Evolutionary conservation across 768 basidiomycete species (phyloP), one percentile per base, ranked within the genome.

Genomic region (Coprinopsis marcescibilis): DNA sequence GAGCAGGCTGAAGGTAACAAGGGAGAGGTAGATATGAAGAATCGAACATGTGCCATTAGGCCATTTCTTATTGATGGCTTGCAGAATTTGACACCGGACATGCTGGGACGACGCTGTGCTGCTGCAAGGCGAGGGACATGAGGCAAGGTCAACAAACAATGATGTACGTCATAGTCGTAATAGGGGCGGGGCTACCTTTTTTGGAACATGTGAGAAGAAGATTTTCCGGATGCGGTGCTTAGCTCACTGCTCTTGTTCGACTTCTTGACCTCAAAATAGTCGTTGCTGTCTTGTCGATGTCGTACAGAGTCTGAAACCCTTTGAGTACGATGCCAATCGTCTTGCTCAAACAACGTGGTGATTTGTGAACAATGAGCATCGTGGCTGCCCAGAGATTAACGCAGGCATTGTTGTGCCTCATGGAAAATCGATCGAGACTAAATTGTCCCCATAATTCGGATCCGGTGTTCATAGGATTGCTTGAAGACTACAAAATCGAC

Each of bases 21-120:
- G n/a, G n/a, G n/a, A n/a, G n/a, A n/a, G n/a, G n/a, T 30, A 52
- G 54, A 55, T 55, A 54, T 55, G 48, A 55, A 52, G 30, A 35
- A 43, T 15, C 30, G 41, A 40, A 44, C 53, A 54, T 49, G 49
- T 50, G 47, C 26, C 25, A 21, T 12, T 35, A 33, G 29, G 19
- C 43, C 26, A 13, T 6, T 36, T 25, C 11, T 38, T 34, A 41
- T 48, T 48, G 46, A 40, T 42, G 39, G 41, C 29, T 10, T 40
- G 48, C 33, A 42, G 12, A 34, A 41, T 43, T 43, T 43, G 33
- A 43, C 38, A 29, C 21, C 30, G 40, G 48, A 30, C 48, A 49
- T 49, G 48, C 40, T 49, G 48, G 24, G 41, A 36, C 27, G 19
- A 34, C 32, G 32, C 45, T 39, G 23, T 39, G 45, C 21, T 39